Base-by-base conservation (phyloP, 768 basidiomycete genomes). In the Lactarius quietus region DNA sequence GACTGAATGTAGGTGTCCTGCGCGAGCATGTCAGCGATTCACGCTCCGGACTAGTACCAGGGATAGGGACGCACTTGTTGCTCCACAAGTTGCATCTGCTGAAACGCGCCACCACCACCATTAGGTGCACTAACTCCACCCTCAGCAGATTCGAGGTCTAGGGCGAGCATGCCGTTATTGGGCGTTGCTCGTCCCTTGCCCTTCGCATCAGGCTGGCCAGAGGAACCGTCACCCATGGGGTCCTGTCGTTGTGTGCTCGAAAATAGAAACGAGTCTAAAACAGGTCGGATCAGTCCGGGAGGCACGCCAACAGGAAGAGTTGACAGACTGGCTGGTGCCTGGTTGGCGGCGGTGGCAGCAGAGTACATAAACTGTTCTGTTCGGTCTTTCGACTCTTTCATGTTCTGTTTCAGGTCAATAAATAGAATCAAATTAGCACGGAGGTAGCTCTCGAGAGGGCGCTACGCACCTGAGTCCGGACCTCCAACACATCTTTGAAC, bases 311-410 rank as follows among this genome's bases (percentile, higher is more conserved):
- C 18, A 28, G 35, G 53, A n/a, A 20, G 29, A 54, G 33, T 43
- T 29, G 20, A 75, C 86, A 70, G 64, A 88, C 94, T 89, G 70
- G 90, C 83, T 18, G 94, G 90, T 18, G 91, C 81, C 71, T 91
- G 88, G 64, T 83, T 86, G 4, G 91, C 85, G 20, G 92, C 88
- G 8, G 87, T 79, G 4, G 92, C 81, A 2, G 94, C 84, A n/a
- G 94, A 89, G 73, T 92, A 93, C 89, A 95, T 96, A 77, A 99
- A 99, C 71, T 98, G 96, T 71, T 98, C 95, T 52, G 96, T 97
- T 52, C 97, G 82, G 70, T 93, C 93, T 74, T 93, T 95, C 6
- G 93, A 93, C 72, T 98, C 97, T 76, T 99, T 99, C 97, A 99
- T 99, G 73, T 99, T 99, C 95, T 99, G 73, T 43, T 57, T 58